A percentile compares a stretch with the other conserved stretches of the same genome.
Conservation (phyloP, 148 eudicot genomes). For the Suaeda aralocaspica region DNA sequence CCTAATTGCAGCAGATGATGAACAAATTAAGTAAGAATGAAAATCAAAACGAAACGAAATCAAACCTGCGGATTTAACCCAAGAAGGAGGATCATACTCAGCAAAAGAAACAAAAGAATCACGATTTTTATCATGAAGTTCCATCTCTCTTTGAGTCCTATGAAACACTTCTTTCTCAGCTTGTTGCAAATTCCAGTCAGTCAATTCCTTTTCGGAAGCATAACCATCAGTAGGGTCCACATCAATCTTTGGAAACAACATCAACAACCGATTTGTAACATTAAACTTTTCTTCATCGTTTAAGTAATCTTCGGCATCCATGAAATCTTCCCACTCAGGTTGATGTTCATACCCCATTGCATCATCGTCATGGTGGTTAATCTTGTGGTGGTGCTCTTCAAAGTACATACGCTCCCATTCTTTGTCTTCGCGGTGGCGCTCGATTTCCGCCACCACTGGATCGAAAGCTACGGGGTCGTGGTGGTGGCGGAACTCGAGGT, state of each 20-base stretch:
- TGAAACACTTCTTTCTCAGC: conserved; percentile 61
- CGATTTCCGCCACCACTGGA: conserved; percentile 78
- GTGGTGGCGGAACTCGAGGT: conserved; percentile 29
- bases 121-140: conserved; percentile 80
- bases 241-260: conserved; percentile 82
- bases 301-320: conserved; percentile 78
- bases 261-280: conserved; percentile 52
- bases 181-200: conserved; percentile 61
- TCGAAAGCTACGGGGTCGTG: conserved; percentile 67
- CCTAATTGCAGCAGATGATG: no score
- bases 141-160: conserved; percentile 73
- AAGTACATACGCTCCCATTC: conserved; percentile 54
- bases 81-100: conserved; percentile 83
- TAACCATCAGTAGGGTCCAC: conserved; percentile 61
- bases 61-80: conserved; percentile 61
- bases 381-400: conserved; percentile 37
- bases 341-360: conserved; percentile 57
- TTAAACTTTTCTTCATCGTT: conserved; percentile 90
- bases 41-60: neutral
- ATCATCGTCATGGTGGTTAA: conserved; percentile 6
- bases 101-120: conserved; percentile 69
- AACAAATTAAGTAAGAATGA: neutral
- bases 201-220: conserved; percentile 54
- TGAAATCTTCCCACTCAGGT: conserved; percentile 91
- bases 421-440: conserved; percentile 56